Base-by-base conservation (phyloP, 148 eudicot species). In the Simmondsia chinensis region DNA sequence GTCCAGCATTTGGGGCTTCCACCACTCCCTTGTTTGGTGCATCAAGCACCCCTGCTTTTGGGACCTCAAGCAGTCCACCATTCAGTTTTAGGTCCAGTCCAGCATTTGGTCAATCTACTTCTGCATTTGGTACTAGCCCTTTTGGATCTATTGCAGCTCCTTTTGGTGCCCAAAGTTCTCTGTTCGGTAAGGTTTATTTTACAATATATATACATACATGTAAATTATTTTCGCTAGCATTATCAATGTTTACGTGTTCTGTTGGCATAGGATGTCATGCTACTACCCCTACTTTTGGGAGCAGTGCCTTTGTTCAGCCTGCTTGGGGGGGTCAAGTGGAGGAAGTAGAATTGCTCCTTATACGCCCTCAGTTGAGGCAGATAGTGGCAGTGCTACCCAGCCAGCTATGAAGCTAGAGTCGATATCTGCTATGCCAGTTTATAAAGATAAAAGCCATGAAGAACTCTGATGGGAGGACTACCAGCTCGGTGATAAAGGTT, bases 381-480 rank as follows among this genome's bases (percentile, higher is more conserved):
- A 79, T 47, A 39, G 57, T 27, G 61, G 64, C 23, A 42, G 54
- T 56, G 57, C 69, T 40, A 46, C 66, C 33, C 78, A 73, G 48
- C 59, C 74, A 53, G 39, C 68, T 51, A 93, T 75, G 25, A 91
- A 85, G 62, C 75, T 91, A 53, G 94, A 79, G 60, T 91, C 97
- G 16, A 79, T 91, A 58, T 91, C 97, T 24, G 97, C 95, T 33
- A 82, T 91, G 95, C 71, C 74, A 45, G 88, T 60, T 19, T 76
- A 85, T 76, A 91, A 85, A 63, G 94, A 85, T 15, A 91, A 85
- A 72, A 91, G 95, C 71, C 95, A 82, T 50, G 97, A 91, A 66
- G 97, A 85, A 63, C 68, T 91, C 45, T 76, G 95, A 53, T 91
- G 97, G 97, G 97, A 85, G 70, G 97, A 91, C 65, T 85, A 85